phyloP scores from a whole-genome alignment of 2,329 filamentous ascomycete genomes.

The Pseudocercospora eumusae region DNA sequence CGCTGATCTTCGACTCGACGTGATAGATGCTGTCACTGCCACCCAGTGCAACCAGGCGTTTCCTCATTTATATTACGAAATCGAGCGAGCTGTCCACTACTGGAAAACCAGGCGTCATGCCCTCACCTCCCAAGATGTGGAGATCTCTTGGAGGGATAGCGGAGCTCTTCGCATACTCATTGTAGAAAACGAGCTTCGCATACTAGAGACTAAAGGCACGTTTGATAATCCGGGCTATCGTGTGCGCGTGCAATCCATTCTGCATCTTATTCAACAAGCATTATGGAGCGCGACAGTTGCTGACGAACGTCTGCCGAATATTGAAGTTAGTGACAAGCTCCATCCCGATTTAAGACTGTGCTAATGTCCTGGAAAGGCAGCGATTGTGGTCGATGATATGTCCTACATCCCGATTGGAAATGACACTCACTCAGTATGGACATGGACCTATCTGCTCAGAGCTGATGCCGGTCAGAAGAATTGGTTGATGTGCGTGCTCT shows the following conservation, averaged over 20 bases:
- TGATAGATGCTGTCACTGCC: neutral
- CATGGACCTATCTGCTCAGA: neutral
- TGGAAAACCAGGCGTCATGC: conserved; percentile 25
- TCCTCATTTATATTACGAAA: conserved; percentile 34
- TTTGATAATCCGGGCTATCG: conserved; percentile 27
- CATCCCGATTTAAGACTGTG: conserved; percentile 46
- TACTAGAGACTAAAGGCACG: conserved; percentile 28
- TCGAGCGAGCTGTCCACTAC: conserved; percentile 32
- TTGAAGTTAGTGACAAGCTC: conserved; percentile 50
- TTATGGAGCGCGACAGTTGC: conserved; percentile 43
- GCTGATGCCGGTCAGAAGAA: neutral
- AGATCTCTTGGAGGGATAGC: conserved; percentile 11
- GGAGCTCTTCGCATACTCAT: conserved; percentile 32
- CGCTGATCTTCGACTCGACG: neutral
- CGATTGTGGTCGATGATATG: conserved; percentile 44
- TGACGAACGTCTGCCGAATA: conserved; percentile 45
- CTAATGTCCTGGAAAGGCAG: conserved; percentile 15
- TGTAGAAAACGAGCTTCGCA: conserved; percentile 33
- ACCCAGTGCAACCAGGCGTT: conserved; percentile 34
- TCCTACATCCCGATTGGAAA: neutral
- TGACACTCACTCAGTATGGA: neutral
- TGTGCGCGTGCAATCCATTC: conserved; percentile 38
- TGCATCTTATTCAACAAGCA: conserved; percentile 50
- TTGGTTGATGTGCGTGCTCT: neutral
- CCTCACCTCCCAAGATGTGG: conserved; percentile 28